Evolutionary conservation across 768 basidiomycete genomes (phyloP).

Genomic region (Agrocybe pediades): DNA sequence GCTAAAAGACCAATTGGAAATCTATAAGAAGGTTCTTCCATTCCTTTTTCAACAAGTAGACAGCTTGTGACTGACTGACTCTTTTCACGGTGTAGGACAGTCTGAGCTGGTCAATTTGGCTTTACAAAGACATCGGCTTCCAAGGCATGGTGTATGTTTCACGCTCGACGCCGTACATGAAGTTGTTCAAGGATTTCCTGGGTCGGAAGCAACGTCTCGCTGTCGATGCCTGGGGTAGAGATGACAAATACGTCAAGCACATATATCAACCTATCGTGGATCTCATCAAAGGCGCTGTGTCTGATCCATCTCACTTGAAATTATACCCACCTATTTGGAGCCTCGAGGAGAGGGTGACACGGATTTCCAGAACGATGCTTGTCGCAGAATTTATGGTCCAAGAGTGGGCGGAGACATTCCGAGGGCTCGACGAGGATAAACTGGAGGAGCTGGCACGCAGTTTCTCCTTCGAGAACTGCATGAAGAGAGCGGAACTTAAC

Average conservation of each 20-base stretch:
- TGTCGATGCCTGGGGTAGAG: constrained; percentile 77
- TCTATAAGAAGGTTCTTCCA: constrained; percentile 59
- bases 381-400: constrained; percentile 70
- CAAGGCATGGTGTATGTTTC: constrained; percentile 82
- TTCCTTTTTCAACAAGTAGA: background rate
- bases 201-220: constrained; percentile 76
- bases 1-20: constrained; percentile 69
- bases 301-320: constrained; percentile 42
- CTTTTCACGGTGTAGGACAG: constrained; percentile 41
- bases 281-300: constrained; percentile 57
- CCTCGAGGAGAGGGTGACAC: constrained; percentile 55
- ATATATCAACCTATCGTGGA: constrained; percentile 68
- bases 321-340: constrained; percentile 71
- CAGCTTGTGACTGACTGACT: background rate
- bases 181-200: constrained; percentile 65
- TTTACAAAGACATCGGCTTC: constrained; percentile 83
- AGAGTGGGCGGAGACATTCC: constrained; percentile 74
- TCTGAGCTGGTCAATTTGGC: constrained; percentile 83
- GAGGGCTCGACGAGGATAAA: constrained; percentile 55
- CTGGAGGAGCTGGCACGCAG: constrained; percentile 74
- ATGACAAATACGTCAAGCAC: constrained; percentile 55
- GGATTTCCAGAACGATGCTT: constrained; percentile 69
- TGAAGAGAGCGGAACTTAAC: constrained; percentile 70
- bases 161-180: constrained; percentile 69
- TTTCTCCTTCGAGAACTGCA: constrained; percentile 73